phyloP scores from a whole-genome alignment of 208 protist genomes.

The Endotrypanum monterogeii region DNA sequence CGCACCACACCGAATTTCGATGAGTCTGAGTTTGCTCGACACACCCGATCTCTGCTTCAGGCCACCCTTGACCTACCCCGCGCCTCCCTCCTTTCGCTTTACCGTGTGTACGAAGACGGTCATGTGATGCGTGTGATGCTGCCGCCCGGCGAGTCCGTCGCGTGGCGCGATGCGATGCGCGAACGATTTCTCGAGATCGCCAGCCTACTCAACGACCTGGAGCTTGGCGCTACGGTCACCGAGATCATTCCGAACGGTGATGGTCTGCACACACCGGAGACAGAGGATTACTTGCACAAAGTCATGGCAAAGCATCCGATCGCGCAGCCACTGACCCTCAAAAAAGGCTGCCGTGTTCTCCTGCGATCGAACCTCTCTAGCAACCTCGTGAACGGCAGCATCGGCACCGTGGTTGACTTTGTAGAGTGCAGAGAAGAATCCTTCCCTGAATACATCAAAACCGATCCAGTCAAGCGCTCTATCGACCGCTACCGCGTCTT shows the following conservation, averaged over 20 bases:
- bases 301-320: slow-evolving; percentile 85
- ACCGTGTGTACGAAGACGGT: slow-evolving; percentile 85
- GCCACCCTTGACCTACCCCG: slow-evolving; percentile 77
- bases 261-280: slow-evolving; percentile 78
- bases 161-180: slow-evolving; percentile 82
- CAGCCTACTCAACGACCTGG: slow-evolving; percentile 73
- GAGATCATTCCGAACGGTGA: slow-evolving; percentile 84
- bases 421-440: slow-evolving; percentile 69
- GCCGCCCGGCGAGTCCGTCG: slow-evolving; percentile 71
- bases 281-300: slow-evolving; percentile 78
- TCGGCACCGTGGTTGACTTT: slow-evolving; percentile 88
- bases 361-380: slow-evolving; percentile 76
- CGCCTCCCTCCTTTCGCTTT: slow-evolving; percentile 75
- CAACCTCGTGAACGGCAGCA: slow-evolving; percentile 87
- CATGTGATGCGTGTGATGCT: slow-evolving; percentile 88
- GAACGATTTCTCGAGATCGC: slow-evolving; percentile 82
- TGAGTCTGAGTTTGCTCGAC: slow-evolving; percentile 63
- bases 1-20: slow-evolving; percentile 79
- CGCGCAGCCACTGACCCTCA: slow-evolving; percentile 80
- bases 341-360: slow-evolving; percentile 87
- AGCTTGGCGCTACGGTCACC: slow-evolving; percentile 74
- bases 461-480: slow-evolving; percentile 52
- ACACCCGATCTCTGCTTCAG: slow-evolving; percentile 78
- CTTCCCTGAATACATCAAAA: slow-evolving; percentile 70
- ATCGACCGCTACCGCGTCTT: slow-evolving; percentile 85